Percentiles rank a stretch among this genome's conserved stretches.
These are phyloP conservation scores for Umbelopsis sp. DNA, from an alignment of 371 early-diverging fungal genomes.

Conservation along the genomic window DNA sequence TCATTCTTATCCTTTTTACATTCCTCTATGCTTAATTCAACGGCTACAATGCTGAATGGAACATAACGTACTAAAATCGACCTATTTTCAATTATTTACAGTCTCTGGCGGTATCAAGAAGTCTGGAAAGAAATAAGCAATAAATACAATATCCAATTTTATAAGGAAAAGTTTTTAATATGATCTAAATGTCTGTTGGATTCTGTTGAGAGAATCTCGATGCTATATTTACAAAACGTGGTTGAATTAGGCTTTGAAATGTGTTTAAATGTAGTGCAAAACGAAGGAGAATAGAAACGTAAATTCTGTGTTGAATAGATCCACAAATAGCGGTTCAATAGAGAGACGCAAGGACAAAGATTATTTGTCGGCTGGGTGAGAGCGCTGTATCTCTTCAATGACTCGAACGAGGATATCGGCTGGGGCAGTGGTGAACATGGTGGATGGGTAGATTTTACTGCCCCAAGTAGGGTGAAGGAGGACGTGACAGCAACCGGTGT, in stretches of 20 bases:
- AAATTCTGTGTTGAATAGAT: conserved; percentile 18
- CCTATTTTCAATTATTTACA: conserved; percentile 26
- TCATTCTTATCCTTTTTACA: no score
- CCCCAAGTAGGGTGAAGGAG: conserved; percentile 88
- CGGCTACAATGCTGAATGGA: no score
- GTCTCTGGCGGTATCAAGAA: conserved; percentile 80
- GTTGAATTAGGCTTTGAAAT: conserved; percentile 7
- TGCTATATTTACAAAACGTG: conserved; percentile 13
- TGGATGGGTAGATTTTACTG: conserved; percentile 85
- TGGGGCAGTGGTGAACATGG: conserved; percentile 85
- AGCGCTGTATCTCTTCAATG: conserved; percentile 30
- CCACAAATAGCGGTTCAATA: background rate
- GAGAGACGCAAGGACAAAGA: no score
- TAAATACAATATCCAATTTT: conserved; percentile 2
- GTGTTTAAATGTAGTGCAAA: background rate
- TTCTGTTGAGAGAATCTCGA: background rate
- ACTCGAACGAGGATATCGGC: conserved; percentile 55
- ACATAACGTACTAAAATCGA: no score
- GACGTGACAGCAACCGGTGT: conserved; percentile 84
- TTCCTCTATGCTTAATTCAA: no score
- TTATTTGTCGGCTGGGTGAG: background rate
- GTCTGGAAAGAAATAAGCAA: conserved; percentile 75
- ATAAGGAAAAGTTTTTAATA: background rate
- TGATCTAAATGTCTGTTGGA: conserved; percentile 6
- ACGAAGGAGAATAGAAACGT: background rate